These are phyloP conservation scores for Blastobotrys malaysiensis DNA, from an alignment of 1,139 yeast species.

Conservation along the genomic window DNA sequence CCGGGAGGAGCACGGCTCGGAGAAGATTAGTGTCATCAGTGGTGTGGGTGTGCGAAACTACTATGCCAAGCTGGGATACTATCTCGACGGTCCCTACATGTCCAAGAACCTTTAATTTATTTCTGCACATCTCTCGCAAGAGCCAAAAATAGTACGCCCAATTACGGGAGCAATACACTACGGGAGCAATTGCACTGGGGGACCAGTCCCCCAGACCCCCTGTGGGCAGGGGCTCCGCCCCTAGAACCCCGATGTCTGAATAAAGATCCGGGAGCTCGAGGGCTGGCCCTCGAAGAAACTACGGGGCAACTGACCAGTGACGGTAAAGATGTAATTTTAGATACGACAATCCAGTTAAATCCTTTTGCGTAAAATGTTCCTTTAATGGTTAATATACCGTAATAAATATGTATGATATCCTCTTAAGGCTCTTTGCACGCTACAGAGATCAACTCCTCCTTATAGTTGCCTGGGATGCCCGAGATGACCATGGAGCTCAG, in stretches of 20 bases:
- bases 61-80: slow-evolving; percentile 86
- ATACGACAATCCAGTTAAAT: no score
- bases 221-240: not conserved
- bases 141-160: no score
- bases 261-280: no score
- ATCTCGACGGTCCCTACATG: slow-evolving; percentile 94
- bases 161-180: no score
- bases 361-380: no score
- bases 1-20: slow-evolving; percentile 88
- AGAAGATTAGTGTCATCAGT: slow-evolving; percentile 85
- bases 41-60: slow-evolving; percentile 98
- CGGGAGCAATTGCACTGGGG: no score
- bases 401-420: no score
- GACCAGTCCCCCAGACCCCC: not conserved
- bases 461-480: slow-evolving; percentile 27
- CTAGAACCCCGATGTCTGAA: no score
- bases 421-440: slow-evolving; percentile 21
- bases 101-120: slow-evolving; percentile 47
- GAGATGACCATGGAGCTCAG: slow-evolving; percentile 59
- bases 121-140: no score
- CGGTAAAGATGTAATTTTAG: no score
- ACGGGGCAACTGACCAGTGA: no score
- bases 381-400: not conserved
- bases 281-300: no score
- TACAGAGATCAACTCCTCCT: slow-evolving; percentile 30